phyloP scores from a whole-genome alignment of 2,329 filamentous ascomycete species.

The Orbilia oligospora region DNA sequence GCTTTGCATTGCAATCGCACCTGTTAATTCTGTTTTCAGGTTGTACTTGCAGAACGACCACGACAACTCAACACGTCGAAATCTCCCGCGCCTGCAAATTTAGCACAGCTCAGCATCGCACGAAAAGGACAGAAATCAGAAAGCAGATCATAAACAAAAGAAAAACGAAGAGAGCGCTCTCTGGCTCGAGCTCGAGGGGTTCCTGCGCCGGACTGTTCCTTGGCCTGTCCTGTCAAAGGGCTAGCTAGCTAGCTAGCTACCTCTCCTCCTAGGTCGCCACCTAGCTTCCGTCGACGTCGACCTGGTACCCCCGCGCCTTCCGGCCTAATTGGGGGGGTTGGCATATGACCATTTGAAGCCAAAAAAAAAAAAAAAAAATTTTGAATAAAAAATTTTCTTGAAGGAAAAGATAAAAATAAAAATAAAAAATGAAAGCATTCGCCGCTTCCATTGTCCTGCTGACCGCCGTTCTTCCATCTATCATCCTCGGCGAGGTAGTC shows the following conservation, averaged over 20 bases:
- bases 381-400: no score
- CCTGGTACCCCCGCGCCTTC: conserved; percentile 13
- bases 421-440: conserved; percentile 31
- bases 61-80: conserved; percentile 32
- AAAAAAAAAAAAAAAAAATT: neutral
- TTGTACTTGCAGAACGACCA: conserved; percentile 16
- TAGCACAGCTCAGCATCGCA: conserved; percentile 27
- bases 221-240: conserved; percentile 6
- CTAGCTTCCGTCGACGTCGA: conserved; percentile 12
- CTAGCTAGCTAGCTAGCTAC: conserved; percentile 6
- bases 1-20: no score
- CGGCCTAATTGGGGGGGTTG: conserved; percentile 18
- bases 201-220: conserved; percentile 24
- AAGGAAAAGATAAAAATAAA: no score
- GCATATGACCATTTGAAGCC: conserved; percentile 14
- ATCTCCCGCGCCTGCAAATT: conserved; percentile 5
- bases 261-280: neutral
- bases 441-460: conserved; percentile 21
- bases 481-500: conserved; percentile 63
- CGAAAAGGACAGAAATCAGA: conserved; percentile 2
- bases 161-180: neutral
- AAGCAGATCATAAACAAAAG: neutral
- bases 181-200: conserved; percentile 30
- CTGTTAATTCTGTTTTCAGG: no score
- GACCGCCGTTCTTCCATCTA: conserved; percentile 23